Evolutionary conservation across 371 early-diverging fungal species (phyloP), one percentile per base, ranked within the genome.

Genomic region (Zopfochytrium polystomum): DNA sequence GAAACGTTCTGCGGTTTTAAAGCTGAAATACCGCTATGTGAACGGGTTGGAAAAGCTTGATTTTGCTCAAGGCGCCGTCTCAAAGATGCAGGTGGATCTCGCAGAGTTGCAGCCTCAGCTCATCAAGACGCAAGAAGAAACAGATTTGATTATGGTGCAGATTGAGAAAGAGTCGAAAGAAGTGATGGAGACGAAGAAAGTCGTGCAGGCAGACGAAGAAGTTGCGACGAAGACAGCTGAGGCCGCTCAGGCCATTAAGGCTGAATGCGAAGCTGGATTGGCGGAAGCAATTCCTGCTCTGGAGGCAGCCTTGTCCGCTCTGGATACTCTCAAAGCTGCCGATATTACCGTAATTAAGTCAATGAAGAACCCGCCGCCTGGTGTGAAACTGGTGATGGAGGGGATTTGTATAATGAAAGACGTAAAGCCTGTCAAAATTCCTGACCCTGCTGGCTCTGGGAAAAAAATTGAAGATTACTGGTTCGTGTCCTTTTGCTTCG

Each of bases 331-430:
- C 22, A 80, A 80, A 49, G 66, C 79, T 15, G 60, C 68, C 3
- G 79, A 78, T 60, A 78, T 78, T 52, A 78, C 79, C 15, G 76
- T 80, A 38, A 61, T 80, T 13, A 80, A 80, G 59, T 74, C 77
- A 18, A 78, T 80, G 78, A 80, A 80, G 61, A 74, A 73, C 57
- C 81, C 81, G 2, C 81, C 81, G 0, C 65, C 76, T 20, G 79
- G 74, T 33, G 81, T 80, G 7, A 78, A 78, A 58, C 68, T 80
- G 9, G 81, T 78, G 11, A 80, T 80, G 81, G 81, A 80, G 54
- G 76, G 79, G 0, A 68, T 80, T 6, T 80, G 81, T 54, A 68
- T 79, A 29, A 78, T 80, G 77, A 80, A 79, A 52, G 81, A 80
- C 52, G 67, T 80, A 25, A 80, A 80, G 55, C 78, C 79, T 11